Evolutionary conservation across 1,284 basidiomycete species (phyloP), one percentile per base, ranked within the genome.

Genomic region (Cryptococcus neoformans): DNA sequence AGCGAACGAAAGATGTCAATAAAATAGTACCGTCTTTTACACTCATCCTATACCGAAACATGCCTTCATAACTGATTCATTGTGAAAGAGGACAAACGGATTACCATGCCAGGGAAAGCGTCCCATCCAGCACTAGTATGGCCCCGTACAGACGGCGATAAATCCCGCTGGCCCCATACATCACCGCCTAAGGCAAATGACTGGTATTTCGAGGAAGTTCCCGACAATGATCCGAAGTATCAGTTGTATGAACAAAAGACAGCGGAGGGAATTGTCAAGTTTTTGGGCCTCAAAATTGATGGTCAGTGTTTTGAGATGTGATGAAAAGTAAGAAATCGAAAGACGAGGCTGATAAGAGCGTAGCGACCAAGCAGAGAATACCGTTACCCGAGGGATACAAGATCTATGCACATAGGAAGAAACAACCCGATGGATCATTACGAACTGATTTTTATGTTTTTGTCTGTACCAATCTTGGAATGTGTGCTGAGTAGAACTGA

Each of bases 361-460:
- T 44, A 60, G 57, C 59, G 14, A 42, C 48, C 4, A 45, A 54
- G 4, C 63, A 64, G 40, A 42, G 61, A 9, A 59, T 68, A 12
- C 57, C 56, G 2, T 28, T 76, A 39, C 74, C 74, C 0, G 45
- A 49, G 0, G 65, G 66, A 2, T 76, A 74, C 56, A 63, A 59
- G 39, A 44, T 76, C 12, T 74, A 65, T 48, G 62, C 52, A 1
- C 68, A 72, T 50, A 48, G 54, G 36, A 68, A 72, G 53, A 64
- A 62, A 11, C 60, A 63, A 47, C 38, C 45, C 0, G 60, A 62
- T 40, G 63, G 62, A 6, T 40, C 40, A 1, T 39, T 67, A 7
- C 55, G 69, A 41, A 60, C 64, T 5, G 70, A 74, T 51, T 59
- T 57, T 14, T 74, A 76, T 50, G 46, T 73, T 37, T 68, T 52